Conservation (phyloP, 768 basidiomycete species). For the Psilocybe tampanensis region DNA sequence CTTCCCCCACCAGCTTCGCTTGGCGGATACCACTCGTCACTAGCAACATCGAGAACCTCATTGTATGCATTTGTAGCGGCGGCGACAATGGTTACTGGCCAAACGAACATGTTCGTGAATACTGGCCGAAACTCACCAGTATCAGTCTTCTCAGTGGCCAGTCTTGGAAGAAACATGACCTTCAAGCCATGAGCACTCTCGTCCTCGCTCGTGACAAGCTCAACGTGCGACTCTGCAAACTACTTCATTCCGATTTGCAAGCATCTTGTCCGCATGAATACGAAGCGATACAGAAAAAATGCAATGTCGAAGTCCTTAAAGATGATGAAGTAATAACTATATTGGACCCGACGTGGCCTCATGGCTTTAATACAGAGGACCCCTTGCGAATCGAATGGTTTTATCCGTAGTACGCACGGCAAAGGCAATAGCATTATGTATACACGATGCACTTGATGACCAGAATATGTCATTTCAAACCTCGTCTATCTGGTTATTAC, state of each 20-base stretch:
- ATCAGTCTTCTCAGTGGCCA: no score
- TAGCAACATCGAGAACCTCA: no score
- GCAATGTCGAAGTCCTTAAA: neutral
- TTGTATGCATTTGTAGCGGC: neutral
- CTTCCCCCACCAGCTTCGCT: neutral
- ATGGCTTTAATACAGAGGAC: no score
- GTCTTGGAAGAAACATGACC: neutral
- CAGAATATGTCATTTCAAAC: no score
- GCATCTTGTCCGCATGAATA: neutral
- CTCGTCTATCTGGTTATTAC: no score
- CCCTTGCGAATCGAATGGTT: constrained; percentile 1
- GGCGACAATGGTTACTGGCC: no score
- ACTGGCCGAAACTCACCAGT: neutral
- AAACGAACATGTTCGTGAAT: neutral
- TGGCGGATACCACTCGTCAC: constrained; percentile 4
- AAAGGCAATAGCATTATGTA: no score
- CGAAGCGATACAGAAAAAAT: neutral
- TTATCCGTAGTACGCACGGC: no score
- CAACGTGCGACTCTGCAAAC: neutral
- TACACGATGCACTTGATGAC: no score
- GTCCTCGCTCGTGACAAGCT: neutral
- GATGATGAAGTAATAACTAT: neutral
- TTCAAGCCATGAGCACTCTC: neutral
- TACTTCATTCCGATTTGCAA: neutral
- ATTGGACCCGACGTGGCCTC: no score